A percentile compares a stretch with the other conserved stretches of the same genome.
phyloP scores from a whole-genome alignment of 805 yeast genomes.

The Diddensiella transvaalensis region DNA sequence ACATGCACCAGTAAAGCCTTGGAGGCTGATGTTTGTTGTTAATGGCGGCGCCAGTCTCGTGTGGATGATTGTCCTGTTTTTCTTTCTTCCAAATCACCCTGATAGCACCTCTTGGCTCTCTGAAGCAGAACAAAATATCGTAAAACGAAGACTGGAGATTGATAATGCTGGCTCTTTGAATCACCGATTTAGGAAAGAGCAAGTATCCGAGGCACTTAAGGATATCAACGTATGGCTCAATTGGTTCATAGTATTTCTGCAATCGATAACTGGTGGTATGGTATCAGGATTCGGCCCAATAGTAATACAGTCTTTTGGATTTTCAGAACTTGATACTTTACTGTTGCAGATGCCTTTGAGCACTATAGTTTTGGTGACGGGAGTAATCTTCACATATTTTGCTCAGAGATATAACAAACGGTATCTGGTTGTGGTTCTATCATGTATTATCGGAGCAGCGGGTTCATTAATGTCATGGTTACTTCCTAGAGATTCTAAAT shows the following conservation, averaged over 20 bases:
- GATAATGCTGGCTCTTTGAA: constrained; percentile 46
- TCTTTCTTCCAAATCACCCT: constrained; percentile 20
- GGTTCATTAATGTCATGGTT: constrained; percentile 42
- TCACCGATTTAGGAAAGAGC: constrained; percentile 39
- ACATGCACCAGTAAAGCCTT: constrained; percentile 38
- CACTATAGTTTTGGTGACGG: constrained; percentile 43
- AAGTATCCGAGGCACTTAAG: constrained; percentile 41
- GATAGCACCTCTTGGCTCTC: constrained; percentile 19
- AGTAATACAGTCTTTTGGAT: constrained; percentile 36
- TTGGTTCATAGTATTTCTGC: constrained; percentile 32
- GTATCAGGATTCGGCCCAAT: constrained; percentile 44
- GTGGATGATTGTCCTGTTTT: constrained; percentile 25
- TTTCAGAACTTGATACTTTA: constrained; percentile 31
- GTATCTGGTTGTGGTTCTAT: constrained; percentile 36
- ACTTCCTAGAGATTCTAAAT: constrained; percentile 30
- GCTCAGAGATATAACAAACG: constrained; percentile 34
- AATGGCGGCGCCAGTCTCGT: constrained; percentile 53
- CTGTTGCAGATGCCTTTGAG: constrained; percentile 45
- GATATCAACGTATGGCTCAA: constrained; percentile 40
- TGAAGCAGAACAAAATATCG: constrained; percentile 23
- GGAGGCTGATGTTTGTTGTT: constrained; percentile 54
- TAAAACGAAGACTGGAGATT: constrained; percentile 21
- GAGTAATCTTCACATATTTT: constrained; percentile 30
- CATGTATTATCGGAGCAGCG: constrained; percentile 37
- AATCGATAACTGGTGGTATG: constrained; percentile 35